Percentiles rank a stretch among this genome's conserved stretches.
Conservation (phyloP, 108 stramenopile species). For the Pseudonitzschia delicatissima region DNA sequence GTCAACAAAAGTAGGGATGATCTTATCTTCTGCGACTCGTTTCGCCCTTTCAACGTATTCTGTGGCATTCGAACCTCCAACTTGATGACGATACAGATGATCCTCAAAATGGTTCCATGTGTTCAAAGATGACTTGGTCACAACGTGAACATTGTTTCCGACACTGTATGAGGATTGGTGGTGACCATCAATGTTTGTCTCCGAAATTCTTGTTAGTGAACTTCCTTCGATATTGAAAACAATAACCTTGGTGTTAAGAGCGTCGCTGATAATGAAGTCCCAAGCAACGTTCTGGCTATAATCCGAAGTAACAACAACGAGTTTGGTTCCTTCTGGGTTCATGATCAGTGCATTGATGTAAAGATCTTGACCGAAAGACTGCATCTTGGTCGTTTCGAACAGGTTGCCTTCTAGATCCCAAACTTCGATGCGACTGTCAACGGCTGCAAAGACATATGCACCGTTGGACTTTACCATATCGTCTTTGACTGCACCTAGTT, state of each 20-base stretch:
- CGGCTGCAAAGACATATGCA: conserved; percentile 39
- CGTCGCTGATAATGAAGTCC: conserved; percentile 18
- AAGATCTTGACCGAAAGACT: no score
- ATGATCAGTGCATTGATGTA: conserved; percentile 23
- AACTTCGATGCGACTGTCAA: background rate
- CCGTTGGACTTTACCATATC: conserved; percentile 57
- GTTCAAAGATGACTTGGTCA: conserved; percentile 12
- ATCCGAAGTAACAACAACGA: conserved; percentile 20
- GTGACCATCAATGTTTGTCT: conserved; percentile 29
- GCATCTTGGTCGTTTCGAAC: background rate
- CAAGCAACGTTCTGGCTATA: conserved; percentile 4
- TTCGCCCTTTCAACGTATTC: conserved; percentile 28
- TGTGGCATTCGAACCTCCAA: conserved; percentile 16
- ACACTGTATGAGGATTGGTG: conserved; percentile 26
- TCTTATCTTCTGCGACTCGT: conserved; percentile 20
- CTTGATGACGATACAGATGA: conserved; percentile 20
- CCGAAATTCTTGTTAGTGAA: background rate
- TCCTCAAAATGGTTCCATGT: conserved; percentile 12
- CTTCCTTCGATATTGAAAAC: conserved; percentile 35
- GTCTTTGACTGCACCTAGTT: conserved; percentile 45
- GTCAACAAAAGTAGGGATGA: conserved; percentile 31
- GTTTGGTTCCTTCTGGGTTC: conserved; percentile 15
- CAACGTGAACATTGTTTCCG: conserved; percentile 29
- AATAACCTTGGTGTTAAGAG: conserved; percentile 26
- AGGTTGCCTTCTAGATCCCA: conserved; percentile 9